Evolutionary conservation across 2,329 filamentous ascomycete genomes (phyloP).

Genomic region (Trichoderma sp.): DNA sequence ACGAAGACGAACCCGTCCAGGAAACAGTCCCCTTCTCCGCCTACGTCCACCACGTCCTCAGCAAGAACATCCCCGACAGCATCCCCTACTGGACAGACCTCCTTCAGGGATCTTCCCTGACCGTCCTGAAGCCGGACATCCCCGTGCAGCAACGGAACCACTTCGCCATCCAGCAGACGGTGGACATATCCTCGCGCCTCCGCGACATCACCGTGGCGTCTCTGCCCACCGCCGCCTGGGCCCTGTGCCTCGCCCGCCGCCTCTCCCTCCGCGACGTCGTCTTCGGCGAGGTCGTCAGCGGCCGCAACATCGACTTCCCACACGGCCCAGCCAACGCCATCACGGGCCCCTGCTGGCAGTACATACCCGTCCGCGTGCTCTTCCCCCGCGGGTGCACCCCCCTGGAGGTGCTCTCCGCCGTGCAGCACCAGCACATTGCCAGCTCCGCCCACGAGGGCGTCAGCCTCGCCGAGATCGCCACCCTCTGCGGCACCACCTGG

Average conservation of each 20-base stretch:
- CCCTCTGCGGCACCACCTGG: slow-evolving; percentile 50
- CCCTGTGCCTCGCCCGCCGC: slow-evolving; percentile 60
- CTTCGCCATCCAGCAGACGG: slow-evolving; percentile 46
- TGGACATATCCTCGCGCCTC: slow-evolving; percentile 52
- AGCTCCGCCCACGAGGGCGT: slow-evolving; percentile 58
- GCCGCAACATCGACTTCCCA: slow-evolving; percentile 61
- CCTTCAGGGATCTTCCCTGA: slow-evolving; percentile 58
- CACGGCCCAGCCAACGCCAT: slow-evolving; percentile 53
- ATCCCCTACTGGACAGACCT: slow-evolving; percentile 64
- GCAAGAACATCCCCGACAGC: slow-evolving; percentile 49
- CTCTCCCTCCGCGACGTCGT: slow-evolving; percentile 58
- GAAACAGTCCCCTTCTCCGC: slow-evolving; percentile 49
- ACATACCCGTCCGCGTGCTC: slow-evolving; percentile 63
- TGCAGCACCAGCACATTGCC: slow-evolving; percentile 61
- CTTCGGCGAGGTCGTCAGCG: slow-evolving; percentile 68
- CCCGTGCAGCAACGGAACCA: slow-evolving; percentile 44
- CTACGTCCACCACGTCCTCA: slow-evolving; percentile 49
- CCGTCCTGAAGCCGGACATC: slow-evolving; percentile 44
- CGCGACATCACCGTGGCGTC: slow-evolving; percentile 64
- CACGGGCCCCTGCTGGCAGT: slow-evolving; percentile 68
- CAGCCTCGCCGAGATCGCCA: slow-evolving; percentile 57
- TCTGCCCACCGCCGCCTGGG: slow-evolving; percentile 69
- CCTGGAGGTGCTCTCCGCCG: slow-evolving; percentile 53
- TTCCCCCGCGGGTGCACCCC: slow-evolving; percentile 55
- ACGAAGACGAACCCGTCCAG: slow-evolving; percentile 36